These are phyloP conservation scores for Phoenix dactylifera DNA, from an alignment of 176 grass and related monocot species.

Conservation along the genomic window DNA sequence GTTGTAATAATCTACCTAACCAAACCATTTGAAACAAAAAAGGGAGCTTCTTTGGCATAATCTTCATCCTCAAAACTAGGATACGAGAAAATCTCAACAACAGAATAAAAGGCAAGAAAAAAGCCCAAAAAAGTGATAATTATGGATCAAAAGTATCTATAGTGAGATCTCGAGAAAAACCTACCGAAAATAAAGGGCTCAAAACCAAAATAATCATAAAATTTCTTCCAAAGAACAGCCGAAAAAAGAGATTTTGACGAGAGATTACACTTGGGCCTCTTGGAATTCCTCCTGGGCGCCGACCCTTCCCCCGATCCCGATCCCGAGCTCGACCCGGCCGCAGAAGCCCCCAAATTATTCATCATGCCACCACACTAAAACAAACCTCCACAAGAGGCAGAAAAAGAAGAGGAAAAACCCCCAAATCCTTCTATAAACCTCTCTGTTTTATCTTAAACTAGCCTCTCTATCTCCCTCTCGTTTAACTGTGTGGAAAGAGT, in stretches of 20 bases:
- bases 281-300: not conserved
- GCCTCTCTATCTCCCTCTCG: no score
- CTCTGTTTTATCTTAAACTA: no score
- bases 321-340: constrained; percentile 4
- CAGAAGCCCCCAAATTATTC: not conserved
- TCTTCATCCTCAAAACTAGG: no score
- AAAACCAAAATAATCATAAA: not conserved
- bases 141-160: no score
- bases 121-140: no score
- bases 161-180: not conserved
- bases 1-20: no score
- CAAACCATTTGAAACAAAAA: no score
- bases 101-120: no score
- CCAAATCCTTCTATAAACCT: no score
- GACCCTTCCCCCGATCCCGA: constrained; percentile 1
- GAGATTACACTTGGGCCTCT: constrained; percentile 12
- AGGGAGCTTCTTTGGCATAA: no score
- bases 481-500: no score
- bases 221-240: not conserved
- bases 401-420: not conserved
- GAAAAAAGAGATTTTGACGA: constrained; percentile 1
- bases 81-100: no score
- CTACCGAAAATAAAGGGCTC: not conserved
- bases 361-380: not conserved
- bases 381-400: not conserved